These are phyloP conservation scores for Alternaria gaisen DNA, from an alignment of 2,329 filamentous ascomycete species.

Conservation along the genomic window DNA sequence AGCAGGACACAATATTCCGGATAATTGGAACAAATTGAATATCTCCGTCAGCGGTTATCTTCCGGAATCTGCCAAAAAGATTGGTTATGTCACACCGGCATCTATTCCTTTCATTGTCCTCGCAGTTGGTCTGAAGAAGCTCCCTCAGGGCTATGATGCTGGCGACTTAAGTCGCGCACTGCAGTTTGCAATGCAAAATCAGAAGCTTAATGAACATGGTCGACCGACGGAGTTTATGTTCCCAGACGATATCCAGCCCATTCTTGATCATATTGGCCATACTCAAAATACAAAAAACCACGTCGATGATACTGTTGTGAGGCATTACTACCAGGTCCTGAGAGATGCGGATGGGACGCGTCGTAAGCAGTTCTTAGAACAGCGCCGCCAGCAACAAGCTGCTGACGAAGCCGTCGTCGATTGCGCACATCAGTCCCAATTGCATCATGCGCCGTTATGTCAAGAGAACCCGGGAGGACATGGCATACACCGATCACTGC, in stretches of 20 bases:
- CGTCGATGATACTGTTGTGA: conserved; percentile 7
- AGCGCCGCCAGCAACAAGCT: neutral
- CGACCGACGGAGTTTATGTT: conserved; percentile 21
- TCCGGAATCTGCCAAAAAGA: conserved; percentile 8
- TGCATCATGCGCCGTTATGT: neutral
- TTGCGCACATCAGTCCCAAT: neutral
- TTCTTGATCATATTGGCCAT: conserved; percentile 21
- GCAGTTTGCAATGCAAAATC: conserved; percentile 21
- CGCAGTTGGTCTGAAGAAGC: conserved; percentile 26
- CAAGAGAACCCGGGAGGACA: neutral
- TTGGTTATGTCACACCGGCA: neutral
- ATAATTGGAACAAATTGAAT: conserved; percentile 12
- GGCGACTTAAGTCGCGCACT: conserved; percentile 40
- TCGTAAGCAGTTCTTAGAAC: neutral
- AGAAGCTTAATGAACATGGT: conserved; percentile 5
- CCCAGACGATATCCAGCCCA: conserved; percentile 30
- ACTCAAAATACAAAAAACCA: conserved; percentile 1
- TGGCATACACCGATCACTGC: too few relatives aligned
- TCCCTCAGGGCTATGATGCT: conserved; percentile 30
- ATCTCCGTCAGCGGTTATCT: conserved; percentile 16
- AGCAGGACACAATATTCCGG: conserved; percentile 8
- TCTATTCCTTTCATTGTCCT: conserved; percentile 31
- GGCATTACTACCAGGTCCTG: neutral
- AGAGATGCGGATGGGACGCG: neutral
- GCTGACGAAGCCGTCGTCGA: neutral